These are phyloP conservation scores for Neophaeococcomyces mojaviensis DNA, from an alignment of 2,329 filamentous ascomycete genomes.

Conservation along the genomic window DNA sequence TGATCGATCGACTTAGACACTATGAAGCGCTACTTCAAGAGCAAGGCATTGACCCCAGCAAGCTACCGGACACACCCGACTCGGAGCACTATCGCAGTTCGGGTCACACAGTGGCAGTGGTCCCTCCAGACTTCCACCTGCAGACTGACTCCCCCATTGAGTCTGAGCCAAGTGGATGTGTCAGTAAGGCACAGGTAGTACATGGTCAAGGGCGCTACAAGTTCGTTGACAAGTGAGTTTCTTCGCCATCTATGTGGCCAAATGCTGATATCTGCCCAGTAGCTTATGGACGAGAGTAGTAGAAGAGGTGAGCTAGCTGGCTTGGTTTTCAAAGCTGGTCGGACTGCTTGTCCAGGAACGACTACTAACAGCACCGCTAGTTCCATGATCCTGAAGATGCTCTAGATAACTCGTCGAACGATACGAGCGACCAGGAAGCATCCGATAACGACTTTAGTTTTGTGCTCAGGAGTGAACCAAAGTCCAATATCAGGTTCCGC, in stretches of 20 bases:
- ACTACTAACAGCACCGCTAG: constrained; percentile 18
- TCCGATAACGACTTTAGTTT: constrained; percentile 24
- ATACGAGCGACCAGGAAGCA: constrained; percentile 18
- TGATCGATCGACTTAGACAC: constrained; percentile 13
- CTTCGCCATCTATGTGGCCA: not conserved
- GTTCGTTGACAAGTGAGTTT: constrained; percentile 23
- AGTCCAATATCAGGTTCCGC: constrained; percentile 5
- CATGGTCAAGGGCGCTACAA: constrained; percentile 17
- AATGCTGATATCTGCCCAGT: constrained; percentile 18
- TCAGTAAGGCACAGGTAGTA: constrained; percentile 17
- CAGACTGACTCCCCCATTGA: constrained; percentile 10
- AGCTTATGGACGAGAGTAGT: constrained; percentile 25
- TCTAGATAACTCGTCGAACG: constrained; percentile 13
- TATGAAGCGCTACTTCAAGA: constrained; percentile 17
- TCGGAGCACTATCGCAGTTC: constrained; percentile 2
- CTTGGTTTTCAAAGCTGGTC: not conserved
- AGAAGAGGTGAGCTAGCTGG: constrained; percentile 25
- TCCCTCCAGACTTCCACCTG: too few relatives aligned
- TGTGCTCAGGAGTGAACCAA: constrained; percentile 18
- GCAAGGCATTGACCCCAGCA: constrained; percentile 17
- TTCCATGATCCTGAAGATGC: constrained; percentile 22
- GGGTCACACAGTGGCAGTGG: constrained; percentile 5
- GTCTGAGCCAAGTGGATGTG: constrained; percentile 12
- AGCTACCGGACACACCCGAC: constrained; percentile 9
- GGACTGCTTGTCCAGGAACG: not conserved